Conservation (phyloP, 2,329 filamentous ascomycete genomes). For the Colletotrichum sp. region DNA sequence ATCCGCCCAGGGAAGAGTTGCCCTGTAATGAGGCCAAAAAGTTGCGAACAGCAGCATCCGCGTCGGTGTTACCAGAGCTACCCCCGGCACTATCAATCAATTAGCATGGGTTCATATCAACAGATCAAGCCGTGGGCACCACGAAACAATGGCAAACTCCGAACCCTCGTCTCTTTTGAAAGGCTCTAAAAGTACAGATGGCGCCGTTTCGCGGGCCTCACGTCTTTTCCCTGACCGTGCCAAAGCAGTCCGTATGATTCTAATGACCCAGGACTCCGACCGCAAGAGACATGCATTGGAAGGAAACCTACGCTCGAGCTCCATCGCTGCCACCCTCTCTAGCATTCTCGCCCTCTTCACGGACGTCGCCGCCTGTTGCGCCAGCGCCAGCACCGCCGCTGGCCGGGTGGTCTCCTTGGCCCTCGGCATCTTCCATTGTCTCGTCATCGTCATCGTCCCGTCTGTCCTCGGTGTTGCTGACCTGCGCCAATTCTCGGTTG, state of each 20-base stretch:
- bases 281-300: slow-evolving; percentile 10
- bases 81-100: slow-evolving; percentile 5
- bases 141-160: slow-evolving; percentile 10
- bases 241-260: slow-evolving; percentile 2
- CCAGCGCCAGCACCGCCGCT: slow-evolving; percentile 83
- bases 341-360: slow-evolving; percentile 86
- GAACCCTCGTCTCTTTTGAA: slow-evolving; percentile 21
- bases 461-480: slow-evolving; percentile 55
- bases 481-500: slow-evolving; percentile 69
- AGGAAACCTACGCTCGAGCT: slow-evolving; percentile 94
- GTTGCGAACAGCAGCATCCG: slow-evolving; percentile 81
- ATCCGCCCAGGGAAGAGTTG: slow-evolving; percentile 43
- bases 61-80: slow-evolving; percentile 61
- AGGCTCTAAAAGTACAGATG: slow-evolving; percentile 30
- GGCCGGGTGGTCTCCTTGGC: slow-evolving; percentile 64
- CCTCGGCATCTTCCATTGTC: slow-evolving; percentile 79
- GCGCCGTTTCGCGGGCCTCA: slow-evolving; percentile 7
- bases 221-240: slow-evolving; percentile 3
- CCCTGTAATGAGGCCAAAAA: slow-evolving; percentile 83
- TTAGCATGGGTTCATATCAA: slow-evolving; percentile 14
- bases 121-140: slow-evolving; percentile 6
- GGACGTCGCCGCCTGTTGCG: slow-evolving; percentile 89
- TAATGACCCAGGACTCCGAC: slow-evolving; percentile 5
- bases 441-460: slow-evolving; percentile 71
- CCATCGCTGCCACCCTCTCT: slow-evolving; percentile 95